These are phyloP conservation scores for Przewalskia tangutica DNA, from an alignment of 257 asterid genomes.

Conservation along the genomic window DNA sequence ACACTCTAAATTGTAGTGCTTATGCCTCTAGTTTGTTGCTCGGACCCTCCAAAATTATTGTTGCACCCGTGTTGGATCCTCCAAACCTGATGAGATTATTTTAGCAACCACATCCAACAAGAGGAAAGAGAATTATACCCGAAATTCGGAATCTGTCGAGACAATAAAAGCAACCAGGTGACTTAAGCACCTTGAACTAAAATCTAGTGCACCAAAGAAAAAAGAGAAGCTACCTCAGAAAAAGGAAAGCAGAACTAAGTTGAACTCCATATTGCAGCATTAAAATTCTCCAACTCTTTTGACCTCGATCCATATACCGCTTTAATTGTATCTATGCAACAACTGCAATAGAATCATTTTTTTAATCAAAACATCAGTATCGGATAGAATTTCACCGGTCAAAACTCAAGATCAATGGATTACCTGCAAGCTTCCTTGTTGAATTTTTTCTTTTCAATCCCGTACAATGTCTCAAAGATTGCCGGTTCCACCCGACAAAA, in stretches of 20 bases:
- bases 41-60: too few species aligned
- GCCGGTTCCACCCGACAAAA: slow-evolving; percentile 88
- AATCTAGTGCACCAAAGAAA: not conserved
- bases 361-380: not conserved
- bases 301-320: slow-evolving; percentile 60
- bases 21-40: not conserved
- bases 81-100: not conserved
- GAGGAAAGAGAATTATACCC: not conserved
- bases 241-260: not conserved
- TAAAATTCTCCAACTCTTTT: slow-evolving; percentile 57
- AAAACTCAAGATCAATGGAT: not conserved
- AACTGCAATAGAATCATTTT: slow-evolving; percentile 28
- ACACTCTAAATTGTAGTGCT: not conserved
- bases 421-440: slow-evolving; percentile 98
- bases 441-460: slow-evolving; percentile 67
- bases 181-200: not conserved
- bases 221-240: not conserved
- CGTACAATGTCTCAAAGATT: slow-evolving; percentile 49
- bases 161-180: not conserved
- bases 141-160: not conserved
- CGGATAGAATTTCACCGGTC: not conserved
- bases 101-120: not conserved
- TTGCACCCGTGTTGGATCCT: too few species aligned
- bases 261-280: slow-evolving; percentile 50
- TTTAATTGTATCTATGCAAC: slow-evolving; percentile 78